Percentiles rank a stretch among this genome's conserved stretches.
Evolutionary conservation across 768 basidiomycete species (phyloP).

Genomic region (Collybia sp.): DNA sequence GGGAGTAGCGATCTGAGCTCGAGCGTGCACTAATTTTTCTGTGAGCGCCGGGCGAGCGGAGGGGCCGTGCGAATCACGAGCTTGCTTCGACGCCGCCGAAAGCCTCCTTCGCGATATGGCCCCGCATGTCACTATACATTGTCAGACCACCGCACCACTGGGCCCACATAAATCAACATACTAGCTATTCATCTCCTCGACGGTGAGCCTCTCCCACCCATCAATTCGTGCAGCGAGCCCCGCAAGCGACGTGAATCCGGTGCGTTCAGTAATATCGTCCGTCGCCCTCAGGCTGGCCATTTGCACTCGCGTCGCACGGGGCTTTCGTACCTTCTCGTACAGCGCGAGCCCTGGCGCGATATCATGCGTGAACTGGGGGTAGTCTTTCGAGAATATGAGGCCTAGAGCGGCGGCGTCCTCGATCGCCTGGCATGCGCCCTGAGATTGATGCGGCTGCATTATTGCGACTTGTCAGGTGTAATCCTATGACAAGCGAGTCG

Average conservation of each 20-base stretch:
- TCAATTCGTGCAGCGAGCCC: constrained; percentile 15
- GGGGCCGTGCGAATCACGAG: no score
- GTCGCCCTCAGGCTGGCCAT: constrained; percentile 20
- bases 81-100: no score
- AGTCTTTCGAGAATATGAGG: constrained; percentile 23
- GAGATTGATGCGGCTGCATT: constrained; percentile 21
- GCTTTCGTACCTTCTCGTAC: constrained; percentile 23
- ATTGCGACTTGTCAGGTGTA: not conserved
- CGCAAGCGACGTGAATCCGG: constrained; percentile 23
- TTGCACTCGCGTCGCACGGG: constrained; percentile 25
- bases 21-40: no score
- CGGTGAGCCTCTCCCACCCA: not conserved
- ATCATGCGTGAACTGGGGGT: constrained; percentile 17
- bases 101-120: not conserved
- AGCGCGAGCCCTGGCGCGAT: constrained; percentile 17
- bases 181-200: not conserved
- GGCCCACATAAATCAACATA: not conserved
- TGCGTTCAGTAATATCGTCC: constrained; percentile 25
- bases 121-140: not conserved
- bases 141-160: not conserved
- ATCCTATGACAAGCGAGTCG: not conserved
- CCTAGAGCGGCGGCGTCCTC: constrained; percentile 28
- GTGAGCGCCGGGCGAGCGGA: no score
- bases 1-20: no score
- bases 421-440: constrained; percentile 25